Evolutionary conservation across 1,284 basidiomycete species (phyloP).

Genomic region (Fomitopsis betulina): DNA sequence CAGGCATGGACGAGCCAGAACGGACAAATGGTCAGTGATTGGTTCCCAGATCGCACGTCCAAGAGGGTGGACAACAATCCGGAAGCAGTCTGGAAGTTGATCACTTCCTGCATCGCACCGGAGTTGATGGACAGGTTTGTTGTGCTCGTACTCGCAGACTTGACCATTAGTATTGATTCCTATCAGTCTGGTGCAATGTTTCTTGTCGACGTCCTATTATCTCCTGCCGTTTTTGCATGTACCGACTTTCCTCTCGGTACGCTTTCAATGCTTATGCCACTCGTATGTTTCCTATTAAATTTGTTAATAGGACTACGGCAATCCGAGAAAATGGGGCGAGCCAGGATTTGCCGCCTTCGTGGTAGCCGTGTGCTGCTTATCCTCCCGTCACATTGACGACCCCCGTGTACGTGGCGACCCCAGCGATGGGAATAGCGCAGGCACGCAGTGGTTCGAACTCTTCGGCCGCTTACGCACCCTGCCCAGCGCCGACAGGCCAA

Average conservation of each 20-base stretch:
- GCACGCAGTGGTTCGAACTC: constrained; percentile 88
- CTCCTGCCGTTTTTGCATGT: constrained; percentile 88
- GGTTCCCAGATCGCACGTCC: constrained; percentile 77
- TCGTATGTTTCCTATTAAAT: background rate
- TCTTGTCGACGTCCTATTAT: constrained; percentile 87
- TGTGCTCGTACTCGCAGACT: constrained; percentile 1
- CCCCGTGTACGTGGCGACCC: constrained; percentile 80
- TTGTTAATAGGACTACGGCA: constrained; percentile 73
- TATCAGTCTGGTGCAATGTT: constrained; percentile 69
- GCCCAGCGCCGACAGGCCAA: constrained; percentile 83
- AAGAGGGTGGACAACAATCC: constrained; percentile 76
- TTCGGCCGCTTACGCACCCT: constrained; percentile 80
- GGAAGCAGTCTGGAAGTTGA: constrained; percentile 67
- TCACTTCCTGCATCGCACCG: constrained; percentile 73
- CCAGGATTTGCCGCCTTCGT: constrained; percentile 90
- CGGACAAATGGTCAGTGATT: constrained; percentile 37
- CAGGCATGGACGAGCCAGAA: constrained; percentile 22
- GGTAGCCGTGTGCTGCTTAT: constrained; percentile 83
- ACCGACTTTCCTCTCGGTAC: constrained; percentile 77
- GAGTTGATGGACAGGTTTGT: constrained; percentile 82
- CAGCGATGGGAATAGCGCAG: constrained; percentile 76
- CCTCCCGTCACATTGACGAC: constrained; percentile 87
- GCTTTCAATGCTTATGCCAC: constrained; percentile 17
- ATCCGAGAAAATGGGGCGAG: constrained; percentile 89
- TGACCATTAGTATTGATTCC: constrained; percentile 12